Evolutionary conservation across 2,329 filamentous ascomycete species (phyloP).

Genomic region (Amphichorda felina): DNA sequence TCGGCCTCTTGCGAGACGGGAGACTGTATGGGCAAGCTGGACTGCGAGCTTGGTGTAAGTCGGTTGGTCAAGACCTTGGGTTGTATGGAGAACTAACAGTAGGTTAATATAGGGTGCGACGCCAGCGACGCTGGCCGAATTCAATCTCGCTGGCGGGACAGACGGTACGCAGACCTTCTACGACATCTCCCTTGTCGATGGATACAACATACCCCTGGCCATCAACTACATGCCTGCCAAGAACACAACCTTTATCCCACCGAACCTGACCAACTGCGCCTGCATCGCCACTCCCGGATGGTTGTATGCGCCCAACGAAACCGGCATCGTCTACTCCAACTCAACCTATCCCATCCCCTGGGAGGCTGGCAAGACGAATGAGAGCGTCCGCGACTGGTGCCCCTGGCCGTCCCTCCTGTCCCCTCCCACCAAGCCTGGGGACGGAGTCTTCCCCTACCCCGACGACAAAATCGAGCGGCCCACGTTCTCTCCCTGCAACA

Average conservation of each 20-base stretch:
- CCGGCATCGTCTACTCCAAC: slow-evolving; percentile 48
- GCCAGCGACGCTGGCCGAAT: slow-evolving; percentile 70
- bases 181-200: slow-evolving; percentile 76
- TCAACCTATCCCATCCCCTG: slow-evolving; percentile 55
- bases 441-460: slow-evolving; percentile 70
- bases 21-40: slow-evolving; percentile 60
- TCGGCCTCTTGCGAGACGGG: slow-evolving; percentile 63
- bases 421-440: slow-evolving; percentile 56
- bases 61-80: background rate
- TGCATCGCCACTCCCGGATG: slow-evolving; percentile 62
- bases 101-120: slow-evolving; percentile 53
- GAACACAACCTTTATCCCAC: slow-evolving; percentile 55
- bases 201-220: slow-evolving; percentile 67
- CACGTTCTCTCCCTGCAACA: slow-evolving; percentile 66
- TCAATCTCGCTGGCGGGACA: slow-evolving; percentile 58
- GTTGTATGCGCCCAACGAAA: slow-evolving; percentile 40
- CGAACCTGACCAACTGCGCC: slow-evolving; percentile 64
- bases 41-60: slow-evolving; percentile 58
- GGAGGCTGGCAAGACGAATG: slow-evolving; percentile 45
- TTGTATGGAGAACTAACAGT: too few species aligned
- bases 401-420: slow-evolving; percentile 66
- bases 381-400: slow-evolving; percentile 57
- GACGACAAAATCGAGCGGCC: slow-evolving; percentile 62
- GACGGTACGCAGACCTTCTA: slow-evolving; percentile 59
- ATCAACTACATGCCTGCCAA: slow-evolving; percentile 48